Percentiles rank a stretch among this genome's conserved stretches.
phyloP scores from a whole-genome alignment of 2,329 filamentous ascomycete genomes.

The Curvularia sp. region DNA sequence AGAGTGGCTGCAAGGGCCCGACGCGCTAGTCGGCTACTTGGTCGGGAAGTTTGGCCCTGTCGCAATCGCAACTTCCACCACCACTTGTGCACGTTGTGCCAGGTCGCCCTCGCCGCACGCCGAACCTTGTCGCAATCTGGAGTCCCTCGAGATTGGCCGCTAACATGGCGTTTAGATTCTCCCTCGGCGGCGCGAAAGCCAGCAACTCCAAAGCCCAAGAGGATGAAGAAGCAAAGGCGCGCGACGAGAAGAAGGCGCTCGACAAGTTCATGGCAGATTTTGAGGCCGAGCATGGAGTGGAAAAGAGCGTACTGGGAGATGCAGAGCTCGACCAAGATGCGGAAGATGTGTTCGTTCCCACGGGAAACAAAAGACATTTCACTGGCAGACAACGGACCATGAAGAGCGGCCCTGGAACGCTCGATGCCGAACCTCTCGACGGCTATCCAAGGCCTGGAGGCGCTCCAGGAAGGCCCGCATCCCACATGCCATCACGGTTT shows the following conservation, averaged over 20 bases:
- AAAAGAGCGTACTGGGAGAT: conserved; percentile 36
- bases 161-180: conserved; percentile 43
- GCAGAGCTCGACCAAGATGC: conserved; percentile 28
- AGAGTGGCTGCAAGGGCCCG: conserved; percentile 3
- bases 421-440: conserved; percentile 35
- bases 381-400: conserved; percentile 37
- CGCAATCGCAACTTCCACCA: conserved; percentile 21
- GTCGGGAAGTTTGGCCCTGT: background rate
- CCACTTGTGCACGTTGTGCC: background rate
- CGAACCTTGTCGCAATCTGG: no score
- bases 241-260: conserved; percentile 41
- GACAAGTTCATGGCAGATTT: conserved; percentile 44
- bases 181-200: conserved; percentile 33
- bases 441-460: conserved; percentile 26
- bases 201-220: conserved; percentile 39
- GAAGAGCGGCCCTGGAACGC: conserved; percentile 46
- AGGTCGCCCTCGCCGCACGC: conserved; percentile 2
- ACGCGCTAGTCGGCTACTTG: conserved; percentile 26
- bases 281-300: conserved; percentile 38
- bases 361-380: conserved; percentile 41
- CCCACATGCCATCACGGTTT: conserved; percentile 27
- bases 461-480: conserved; percentile 21
- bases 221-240: conserved; percentile 42
- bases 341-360: conserved; percentile 39
- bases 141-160: no score